phyloP scores from a whole-genome alignment of 805 yeast genomes.

The Schizosaccharomyces lindneri region DNA sequence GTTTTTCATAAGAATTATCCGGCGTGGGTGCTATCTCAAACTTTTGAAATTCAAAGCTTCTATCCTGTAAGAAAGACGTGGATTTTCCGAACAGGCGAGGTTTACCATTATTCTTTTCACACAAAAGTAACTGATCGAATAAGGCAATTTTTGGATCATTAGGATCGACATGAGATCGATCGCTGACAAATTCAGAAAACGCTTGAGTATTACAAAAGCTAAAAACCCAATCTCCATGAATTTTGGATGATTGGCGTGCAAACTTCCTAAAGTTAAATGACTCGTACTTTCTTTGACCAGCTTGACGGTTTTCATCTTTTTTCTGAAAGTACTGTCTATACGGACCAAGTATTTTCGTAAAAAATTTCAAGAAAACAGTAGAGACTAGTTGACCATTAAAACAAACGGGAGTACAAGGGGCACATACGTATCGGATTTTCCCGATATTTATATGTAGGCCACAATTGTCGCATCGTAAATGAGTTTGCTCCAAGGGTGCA shows the following conservation, averaged over 20 bases:
- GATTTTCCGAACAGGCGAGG: slow-evolving; percentile 7
- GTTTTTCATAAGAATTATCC: not conserved
- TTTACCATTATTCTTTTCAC: not conserved
- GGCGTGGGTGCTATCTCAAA: not conserved
- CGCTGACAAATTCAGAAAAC: slow-evolving; percentile 8
- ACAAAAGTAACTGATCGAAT: slow-evolving; percentile 1
- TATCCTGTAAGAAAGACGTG: not conserved
- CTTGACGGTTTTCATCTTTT: not conserved
- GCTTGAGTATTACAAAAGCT: slow-evolving; percentile 6
- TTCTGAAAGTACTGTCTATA: slow-evolving; percentile 4
- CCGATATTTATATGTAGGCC: slow-evolving; percentile 2
- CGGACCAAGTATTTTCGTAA: slow-evolving; percentile 5
- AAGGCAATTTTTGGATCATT: slow-evolving; percentile 3
- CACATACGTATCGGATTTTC: slow-evolving; percentile 2
- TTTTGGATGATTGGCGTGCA: slow-evolving; percentile 4
- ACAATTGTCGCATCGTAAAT: not conserved
- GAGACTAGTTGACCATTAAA: slow-evolving; percentile 5
- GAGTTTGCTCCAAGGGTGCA: not conserved
- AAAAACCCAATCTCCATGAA: slow-evolving; percentile 5
- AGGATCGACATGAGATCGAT: slow-evolving; percentile 1
- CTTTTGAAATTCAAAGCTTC: not conserved
- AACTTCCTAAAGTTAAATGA: slow-evolving; percentile 1
- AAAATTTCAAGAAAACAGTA: slow-evolving; percentile 6
- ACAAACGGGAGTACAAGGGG: slow-evolving; percentile 7
- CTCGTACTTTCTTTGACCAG: not conserved